phyloP scores from a whole-genome alignment of 768 basidiomycete species.

The Collybia sp. region DNA sequence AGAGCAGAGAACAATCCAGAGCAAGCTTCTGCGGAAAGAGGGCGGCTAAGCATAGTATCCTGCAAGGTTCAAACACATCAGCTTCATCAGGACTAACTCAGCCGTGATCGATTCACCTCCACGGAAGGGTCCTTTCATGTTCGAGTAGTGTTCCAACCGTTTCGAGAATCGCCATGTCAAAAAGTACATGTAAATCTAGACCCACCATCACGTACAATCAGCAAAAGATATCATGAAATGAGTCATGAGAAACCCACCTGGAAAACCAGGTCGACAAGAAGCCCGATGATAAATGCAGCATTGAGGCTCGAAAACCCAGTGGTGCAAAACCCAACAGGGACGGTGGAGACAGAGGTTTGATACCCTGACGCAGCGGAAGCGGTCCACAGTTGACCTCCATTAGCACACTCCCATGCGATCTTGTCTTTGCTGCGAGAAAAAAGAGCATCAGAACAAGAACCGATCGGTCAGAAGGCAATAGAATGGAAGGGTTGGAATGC shows the following conservation, averaged over 20 bases:
- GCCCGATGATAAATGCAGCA: constrained; percentile 58
- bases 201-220: constrained; percentile 18
- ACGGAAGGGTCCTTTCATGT: constrained; percentile 57
- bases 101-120: constrained; percentile 43
- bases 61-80: constrained; percentile 21
- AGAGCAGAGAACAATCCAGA: constrained; percentile 19
- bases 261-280: constrained; percentile 61
- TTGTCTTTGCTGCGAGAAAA: constrained; percentile 49
- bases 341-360: constrained; percentile 28
- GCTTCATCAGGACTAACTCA: constrained; percentile 11
- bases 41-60: constrained; percentile 52
- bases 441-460: constrained; percentile 3
- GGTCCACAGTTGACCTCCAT: constrained; percentile 63
- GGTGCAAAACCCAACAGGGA: constrained; percentile 55
- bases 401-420: constrained; percentile 68
- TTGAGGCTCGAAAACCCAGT: constrained; percentile 57
- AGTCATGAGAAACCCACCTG: constrained; percentile 43
- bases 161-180: constrained; percentile 71
- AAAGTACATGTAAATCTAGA: constrained; percentile 73
- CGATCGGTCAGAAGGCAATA: constrained; percentile 10
- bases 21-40: constrained; percentile 17
- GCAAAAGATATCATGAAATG: constrained; percentile 6
- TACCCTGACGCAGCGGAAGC: constrained; percentile 36
- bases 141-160: constrained; percentile 60
- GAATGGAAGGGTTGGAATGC: constrained; percentile 1